Base-by-base conservation (phyloP, 345 rosid species). In the Aurinia saxatilis region DNA sequence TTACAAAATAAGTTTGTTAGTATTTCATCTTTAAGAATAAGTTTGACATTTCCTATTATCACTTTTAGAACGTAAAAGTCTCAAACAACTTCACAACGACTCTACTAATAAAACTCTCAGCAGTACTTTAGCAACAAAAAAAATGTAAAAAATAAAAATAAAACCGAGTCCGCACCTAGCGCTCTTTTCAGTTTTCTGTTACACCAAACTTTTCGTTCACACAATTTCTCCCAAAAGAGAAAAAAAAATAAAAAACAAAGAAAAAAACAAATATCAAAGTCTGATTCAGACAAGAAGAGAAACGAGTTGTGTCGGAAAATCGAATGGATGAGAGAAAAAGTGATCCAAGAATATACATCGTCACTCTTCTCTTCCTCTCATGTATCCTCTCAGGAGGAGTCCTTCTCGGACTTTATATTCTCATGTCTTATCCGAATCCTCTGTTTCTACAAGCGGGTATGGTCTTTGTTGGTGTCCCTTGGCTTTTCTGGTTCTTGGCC, bases 401-500 rank as follows among this genome's bases (percentile, higher is more conserved):
- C 49, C 41, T 81, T 37, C 62, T 88, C 12, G 68, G 69, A 37
- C 75, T 83, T 4, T 83, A 81, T 70, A 39, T 83, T 0, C 63
- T 82, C 54, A 72, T 67, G 6, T 78, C 85, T 2, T 42, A 35
- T 21, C 59, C 76, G 7, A 56, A 63, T 25, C 23, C 67, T 41
- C 74, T 82, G 70, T 83, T 80, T 70, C 80, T 79, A 7, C 33
- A 71, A 35, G 73, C 62, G 6, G 92, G 92, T 9, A 47, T 88
- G 63, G 1, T 68, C 63, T 80, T 85, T 30, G 83, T 77, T 6
- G 81, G 76, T 63, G 63, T 85, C 48, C 96, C 96, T 5, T 88
- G 96, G 96, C 21, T 65, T 4, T 83, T 83, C 67, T 85, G 96
- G 96, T 66, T 88, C 50, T 41, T 79, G 30, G 75, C 73, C 12